Percentiles rank a stretch among this genome's conserved stretches.
These are phyloP conservation scores for Trypanosoma theileri DNA, from an alignment of 208 protist species.

Conservation along the genomic window DNA sequence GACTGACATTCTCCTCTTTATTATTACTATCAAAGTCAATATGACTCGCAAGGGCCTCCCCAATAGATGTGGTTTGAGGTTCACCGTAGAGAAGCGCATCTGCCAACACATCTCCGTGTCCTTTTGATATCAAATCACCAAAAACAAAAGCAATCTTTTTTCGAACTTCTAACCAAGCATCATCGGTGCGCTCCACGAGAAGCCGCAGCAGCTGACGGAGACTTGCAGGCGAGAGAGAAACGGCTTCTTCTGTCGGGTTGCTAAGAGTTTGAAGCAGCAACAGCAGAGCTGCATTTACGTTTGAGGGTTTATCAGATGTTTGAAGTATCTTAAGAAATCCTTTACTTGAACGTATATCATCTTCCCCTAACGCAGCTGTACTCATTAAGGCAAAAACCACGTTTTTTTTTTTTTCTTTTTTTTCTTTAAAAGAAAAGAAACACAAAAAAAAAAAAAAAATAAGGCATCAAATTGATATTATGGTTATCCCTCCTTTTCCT, in stretches of 20 bases:
- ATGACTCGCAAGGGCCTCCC: constrained; percentile 18
- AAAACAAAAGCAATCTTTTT: constrained; percentile 49
- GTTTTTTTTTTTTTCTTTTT: constrained; percentile 4
- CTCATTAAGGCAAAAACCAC: neutral
- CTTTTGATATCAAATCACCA: constrained; percentile 25
- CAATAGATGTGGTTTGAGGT: constrained; percentile 11
- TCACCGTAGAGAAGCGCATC: constrained; percentile 39
- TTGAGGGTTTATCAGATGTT: neutral
- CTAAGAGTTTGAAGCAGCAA: constrained; percentile 10
- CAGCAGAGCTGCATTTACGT: constrained; percentile 14
- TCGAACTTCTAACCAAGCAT: constrained; percentile 32
- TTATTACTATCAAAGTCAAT: constrained; percentile 11
- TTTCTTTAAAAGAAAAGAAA: neutral
- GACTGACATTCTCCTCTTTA: neutral
- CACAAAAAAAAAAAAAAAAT: neutral
- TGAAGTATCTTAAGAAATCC: constrained; percentile 15
- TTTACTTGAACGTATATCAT: neutral
- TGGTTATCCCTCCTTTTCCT: too few relatives aligned
- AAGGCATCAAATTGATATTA: too few relatives aligned
- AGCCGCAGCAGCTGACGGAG: constrained; percentile 22
- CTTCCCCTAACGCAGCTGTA: neutral
- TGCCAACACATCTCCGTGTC: constrained; percentile 34
- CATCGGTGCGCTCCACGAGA: constrained; percentile 25
- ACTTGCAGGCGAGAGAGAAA: constrained; percentile 16
- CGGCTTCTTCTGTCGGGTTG: neutral